Evolutionary conservation across 2,329 filamentous ascomycete genomes (phyloP).

Genomic region (Fusarium beomiforme): DNA sequence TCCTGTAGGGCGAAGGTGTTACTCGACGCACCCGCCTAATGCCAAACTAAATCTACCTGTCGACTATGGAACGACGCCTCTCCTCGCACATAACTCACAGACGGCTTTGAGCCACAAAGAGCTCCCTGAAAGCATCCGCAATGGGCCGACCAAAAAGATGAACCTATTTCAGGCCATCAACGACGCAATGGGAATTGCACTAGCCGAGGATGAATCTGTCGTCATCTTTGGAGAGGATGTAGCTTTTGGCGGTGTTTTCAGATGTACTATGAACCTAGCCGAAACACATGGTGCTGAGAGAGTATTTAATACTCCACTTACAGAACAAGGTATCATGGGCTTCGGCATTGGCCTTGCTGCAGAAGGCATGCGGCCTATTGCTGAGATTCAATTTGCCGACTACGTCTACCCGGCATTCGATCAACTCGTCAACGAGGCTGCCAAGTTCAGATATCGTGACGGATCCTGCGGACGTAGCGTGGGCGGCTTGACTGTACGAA

Average conservation of each 20-base stretch:
- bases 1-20: conserved; percentile 45
- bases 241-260: conserved; percentile 95
- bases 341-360: conserved; percentile 92
- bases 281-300: conserved; percentile 87
- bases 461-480: conserved; percentile 66
- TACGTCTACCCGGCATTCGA: conserved; percentile 95
- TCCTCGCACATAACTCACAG: conserved; percentile 83
- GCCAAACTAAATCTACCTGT: conserved; percentile 83
- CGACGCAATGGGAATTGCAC: conserved; percentile 82
- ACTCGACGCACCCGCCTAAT: conserved; percentile 67
- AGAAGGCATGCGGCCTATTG: conserved; percentile 91
- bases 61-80: conserved; percentile 83
- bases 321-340: conserved; percentile 93
- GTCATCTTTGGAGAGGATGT: conserved; percentile 97
- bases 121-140: conserved; percentile 71
- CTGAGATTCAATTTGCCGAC: conserved; percentile 96
- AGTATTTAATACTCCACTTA: conserved; percentile 96
- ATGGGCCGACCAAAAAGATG: conserved; percentile 82
- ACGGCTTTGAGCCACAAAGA: conserved; percentile 76
- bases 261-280: conserved; percentile 90
- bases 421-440: conserved; percentile 92
- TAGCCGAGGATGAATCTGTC: conserved; percentile 85
- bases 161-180: conserved; percentile 97
- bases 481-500: conserved; percentile 85
- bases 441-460: conserved; percentile 85